Conservation (phyloP, 768 basidiomycete species). For the Psilocybe cyanescens region DNA sequence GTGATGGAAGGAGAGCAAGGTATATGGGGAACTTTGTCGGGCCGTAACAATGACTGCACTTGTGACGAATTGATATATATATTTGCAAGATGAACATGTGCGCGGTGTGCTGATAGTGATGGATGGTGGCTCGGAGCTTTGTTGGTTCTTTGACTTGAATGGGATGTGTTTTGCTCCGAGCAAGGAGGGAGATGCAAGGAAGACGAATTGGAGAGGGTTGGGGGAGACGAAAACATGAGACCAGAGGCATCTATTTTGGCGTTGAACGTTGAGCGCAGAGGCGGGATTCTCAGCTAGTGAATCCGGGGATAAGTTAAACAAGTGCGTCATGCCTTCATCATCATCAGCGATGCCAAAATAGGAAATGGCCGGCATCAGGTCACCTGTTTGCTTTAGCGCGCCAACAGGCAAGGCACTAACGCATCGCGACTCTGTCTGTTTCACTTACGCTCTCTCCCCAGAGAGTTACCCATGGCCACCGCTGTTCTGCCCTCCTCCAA, state of each 20-base stretch:
- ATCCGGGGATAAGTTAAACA: slow-evolving; percentile 1
- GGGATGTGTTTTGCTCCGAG: background rate
- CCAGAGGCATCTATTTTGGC: background rate
- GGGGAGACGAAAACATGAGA: background rate
- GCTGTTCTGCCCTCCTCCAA: slow-evolving; percentile 21
- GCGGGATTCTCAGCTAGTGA: background rate
- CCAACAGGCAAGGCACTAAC: background rate
- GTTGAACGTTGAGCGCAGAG: background rate
- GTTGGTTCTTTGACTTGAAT: background rate
- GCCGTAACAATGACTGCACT: background rate
- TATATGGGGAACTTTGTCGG: background rate
- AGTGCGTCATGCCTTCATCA: slow-evolving; percentile 12
- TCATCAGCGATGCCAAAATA: background rate
- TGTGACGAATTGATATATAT: background rate
- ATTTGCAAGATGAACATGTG: background rate
- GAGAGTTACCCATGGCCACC: slow-evolving; percentile 8
- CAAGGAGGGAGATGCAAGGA: background rate
- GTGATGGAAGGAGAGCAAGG: background rate
- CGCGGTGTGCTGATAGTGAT: background rate
- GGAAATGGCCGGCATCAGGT: slow-evolving; percentile 7
- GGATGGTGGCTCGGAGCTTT: background rate
- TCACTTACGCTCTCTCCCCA: background rate
- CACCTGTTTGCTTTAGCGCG: slow-evolving; percentile 3
- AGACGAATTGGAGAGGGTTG: background rate
- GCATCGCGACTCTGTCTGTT: slow-evolving; percentile 7